phyloP scores from a whole-genome alignment of 352 stramenopile genomes.

The Globisporangium sylvaticum region DNA sequence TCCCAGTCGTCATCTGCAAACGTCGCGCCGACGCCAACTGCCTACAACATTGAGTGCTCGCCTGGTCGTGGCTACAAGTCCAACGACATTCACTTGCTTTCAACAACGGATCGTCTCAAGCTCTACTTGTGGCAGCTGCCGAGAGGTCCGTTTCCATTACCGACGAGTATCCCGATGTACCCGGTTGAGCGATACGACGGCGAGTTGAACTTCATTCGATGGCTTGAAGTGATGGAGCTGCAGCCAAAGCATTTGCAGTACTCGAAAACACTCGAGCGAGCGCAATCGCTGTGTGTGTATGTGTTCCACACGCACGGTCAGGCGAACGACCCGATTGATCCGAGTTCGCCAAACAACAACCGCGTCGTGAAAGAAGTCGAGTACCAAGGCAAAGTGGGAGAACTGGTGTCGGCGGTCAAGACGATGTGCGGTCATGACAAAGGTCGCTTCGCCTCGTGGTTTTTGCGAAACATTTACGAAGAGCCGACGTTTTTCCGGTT shows the following conservation, averaged over 20 bases:
- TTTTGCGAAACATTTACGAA: conserved; percentile 82
- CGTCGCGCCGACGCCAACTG: conserved; percentile 49
- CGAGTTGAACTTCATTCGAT: conserved; percentile 65
- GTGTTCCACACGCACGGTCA: conserved; percentile 84
- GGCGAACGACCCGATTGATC: conserved; percentile 43
- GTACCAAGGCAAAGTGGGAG: conserved; percentile 78
- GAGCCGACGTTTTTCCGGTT: conserved; percentile 78
- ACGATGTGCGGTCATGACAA: conserved; percentile 87
- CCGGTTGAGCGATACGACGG: conserved; percentile 53
- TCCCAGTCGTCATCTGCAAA: conserved; percentile 22
- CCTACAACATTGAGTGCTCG: conserved; percentile 85
- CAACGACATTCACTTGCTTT: conserved; percentile 65
- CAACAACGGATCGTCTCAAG: conserved; percentile 58
- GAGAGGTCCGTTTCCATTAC: conserved; percentile 58
- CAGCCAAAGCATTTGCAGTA: conserved; percentile 63
- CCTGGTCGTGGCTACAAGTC: conserved; percentile 84
- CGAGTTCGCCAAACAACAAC: conserved; percentile 24
- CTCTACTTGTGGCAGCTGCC: conserved; percentile 85
- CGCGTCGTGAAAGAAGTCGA: conserved; percentile 73
- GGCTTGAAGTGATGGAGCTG: conserved; percentile 84
- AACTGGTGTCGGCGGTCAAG: conserved; percentile 82
- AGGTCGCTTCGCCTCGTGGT: conserved; percentile 77
- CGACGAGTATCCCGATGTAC: conserved; percentile 63
- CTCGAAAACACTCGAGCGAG: conserved; percentile 79
- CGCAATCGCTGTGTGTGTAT: conserved; percentile 75